Evolutionary conservation across 805 yeast species (phyloP), one percentile per base, ranked within the genome.

Genomic region (Candida sanyiensis): DNA sequence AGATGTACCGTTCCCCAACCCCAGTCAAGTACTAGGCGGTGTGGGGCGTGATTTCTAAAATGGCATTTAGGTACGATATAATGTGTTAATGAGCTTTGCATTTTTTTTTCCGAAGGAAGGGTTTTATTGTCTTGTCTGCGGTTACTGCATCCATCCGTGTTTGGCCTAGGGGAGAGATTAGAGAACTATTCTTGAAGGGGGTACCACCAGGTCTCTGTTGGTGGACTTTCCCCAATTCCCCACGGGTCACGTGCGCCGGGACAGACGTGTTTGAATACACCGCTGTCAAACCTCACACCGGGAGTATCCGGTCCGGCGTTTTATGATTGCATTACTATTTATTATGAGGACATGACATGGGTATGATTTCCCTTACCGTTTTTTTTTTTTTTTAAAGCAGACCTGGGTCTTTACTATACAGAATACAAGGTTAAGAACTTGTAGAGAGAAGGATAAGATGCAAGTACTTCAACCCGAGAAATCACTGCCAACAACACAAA

Each of bases 1-100:
- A 66, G 50, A 64, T 67, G 54, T 67, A 67, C 57, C 64, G 71
- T 52, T 61, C 67, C 40, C 59, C 59, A 52, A 54, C 58, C n/a
- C 58, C 58, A 35, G 58, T 55, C 42, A 55, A 55, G 42, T 55
- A 55, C 47, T 55, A 43, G 44, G 33, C 37, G 23, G 35, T 15
- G 6, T 15, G 39, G 16, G 10, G n/a, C n/a, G n/a, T 13, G 16
- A n/a, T 13, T 13, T 26, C 22, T n/a, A 53, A 53, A 55, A 53
- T 52, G 59, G 58, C 58, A 53, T 46, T 40, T 36, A 44, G 35
- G 54, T 45, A 44, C 41, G 45, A 43, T 22, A n/a, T 42, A 34
- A 37, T 28, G 46, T 21, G 32, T 42, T 30, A 31, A 19, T 37
- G 36, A 29, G 35, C 39, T 5, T 39, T 35, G 46, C 46, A 45